Percentiles rank a stretch among this genome's conserved stretches.
phyloP scores from a whole-genome alignment of 805 yeast species.

The Wickerhamomyces ciferrii region DNA sequence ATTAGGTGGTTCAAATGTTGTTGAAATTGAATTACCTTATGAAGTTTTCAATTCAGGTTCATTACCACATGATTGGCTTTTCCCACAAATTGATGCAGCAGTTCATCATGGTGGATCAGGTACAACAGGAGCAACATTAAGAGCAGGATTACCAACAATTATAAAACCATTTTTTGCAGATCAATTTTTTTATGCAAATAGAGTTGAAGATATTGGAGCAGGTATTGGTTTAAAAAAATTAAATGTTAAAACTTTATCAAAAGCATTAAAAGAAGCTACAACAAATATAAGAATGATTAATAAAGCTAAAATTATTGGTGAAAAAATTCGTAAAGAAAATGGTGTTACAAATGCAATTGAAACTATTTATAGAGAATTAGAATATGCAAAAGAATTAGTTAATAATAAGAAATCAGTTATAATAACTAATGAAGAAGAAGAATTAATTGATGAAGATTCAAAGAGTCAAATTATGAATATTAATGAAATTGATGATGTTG shows the following conservation, averaged over 20 bases:
- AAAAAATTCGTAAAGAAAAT: conserved; percentile 60
- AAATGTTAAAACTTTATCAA: conserved; percentile 54
- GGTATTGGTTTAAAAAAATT: conserved; percentile 70
- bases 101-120: conserved; percentile 98
- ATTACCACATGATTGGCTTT: conserved; percentile 92
- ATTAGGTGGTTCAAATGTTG: conserved; percentile 28
- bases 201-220: conserved; percentile 86
- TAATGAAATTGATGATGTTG: conserved; percentile 1
- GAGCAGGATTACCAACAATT: conserved; percentile 84
- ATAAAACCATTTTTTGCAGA: conserved; percentile 96
- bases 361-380: conserved; percentile 72
- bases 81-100: conserved; percentile 84
- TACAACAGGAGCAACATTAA: conserved; percentile 86
- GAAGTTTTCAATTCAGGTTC: conserved; percentile 66
- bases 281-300: conserved; percentile 60
- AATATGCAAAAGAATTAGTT: conserved; percentile 63
- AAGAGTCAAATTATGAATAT: conserved; percentile 3
- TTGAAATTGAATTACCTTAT: conserved; percentile 50
- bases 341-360: conserved; percentile 79
- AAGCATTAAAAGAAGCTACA: conserved; percentile 67
- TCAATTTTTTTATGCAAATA: conserved; percentile 84
- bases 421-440: conserved; percentile 9
- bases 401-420: conserved; percentile 33
- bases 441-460: conserved; percentile 6
- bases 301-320: conserved; percentile 61